Evolutionary conservation across 805 yeast species (phyloP).

Genomic region (Saccharomyces eubayanus): DNA sequence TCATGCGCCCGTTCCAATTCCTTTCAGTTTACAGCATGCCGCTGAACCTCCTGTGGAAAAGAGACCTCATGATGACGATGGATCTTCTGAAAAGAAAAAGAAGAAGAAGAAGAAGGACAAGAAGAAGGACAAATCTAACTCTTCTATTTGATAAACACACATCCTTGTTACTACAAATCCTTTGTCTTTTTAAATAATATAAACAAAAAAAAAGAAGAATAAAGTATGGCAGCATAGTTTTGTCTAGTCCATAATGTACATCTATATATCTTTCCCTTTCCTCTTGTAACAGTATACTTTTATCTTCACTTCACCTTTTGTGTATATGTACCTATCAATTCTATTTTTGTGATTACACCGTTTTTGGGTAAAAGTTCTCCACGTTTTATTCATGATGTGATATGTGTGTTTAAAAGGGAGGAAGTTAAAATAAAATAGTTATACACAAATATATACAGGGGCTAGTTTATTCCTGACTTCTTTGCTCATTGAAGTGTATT

Average conservation of each 20-base stretch:
- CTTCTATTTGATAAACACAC: slow-evolving; percentile 3
- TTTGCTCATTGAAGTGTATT: neutral
- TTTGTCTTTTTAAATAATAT: neutral
- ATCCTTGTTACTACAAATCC: neutral
- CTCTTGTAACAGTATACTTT: neutral
- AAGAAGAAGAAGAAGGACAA: slow-evolving; percentile 48
- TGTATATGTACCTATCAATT: neutral
- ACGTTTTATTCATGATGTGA: neutral
- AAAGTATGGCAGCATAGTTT: neutral
- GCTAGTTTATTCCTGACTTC: neutral
- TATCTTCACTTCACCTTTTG: neutral
- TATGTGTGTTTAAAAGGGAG: neutral
- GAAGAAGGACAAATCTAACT: slow-evolving; percentile 33
- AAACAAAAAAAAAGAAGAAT: neutral
- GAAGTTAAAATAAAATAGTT: neutral
- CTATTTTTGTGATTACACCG: neutral
- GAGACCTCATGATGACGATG: slow-evolving; percentile 32
- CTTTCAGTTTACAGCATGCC: slow-evolving; percentile 24
- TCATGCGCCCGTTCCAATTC: slow-evolving; percentile 36
- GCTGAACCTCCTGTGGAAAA: slow-evolving; percentile 27
- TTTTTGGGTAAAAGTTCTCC: neutral
- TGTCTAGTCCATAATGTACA: neutral
- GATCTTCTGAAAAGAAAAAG: slow-evolving; percentile 35
- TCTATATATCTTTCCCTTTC: neutral
- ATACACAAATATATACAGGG: neutral